These are phyloP conservation scores for Xylaria venustula DNA, from an alignment of 495 filamentous ascomycete species.

Conservation along the genomic window DNA sequence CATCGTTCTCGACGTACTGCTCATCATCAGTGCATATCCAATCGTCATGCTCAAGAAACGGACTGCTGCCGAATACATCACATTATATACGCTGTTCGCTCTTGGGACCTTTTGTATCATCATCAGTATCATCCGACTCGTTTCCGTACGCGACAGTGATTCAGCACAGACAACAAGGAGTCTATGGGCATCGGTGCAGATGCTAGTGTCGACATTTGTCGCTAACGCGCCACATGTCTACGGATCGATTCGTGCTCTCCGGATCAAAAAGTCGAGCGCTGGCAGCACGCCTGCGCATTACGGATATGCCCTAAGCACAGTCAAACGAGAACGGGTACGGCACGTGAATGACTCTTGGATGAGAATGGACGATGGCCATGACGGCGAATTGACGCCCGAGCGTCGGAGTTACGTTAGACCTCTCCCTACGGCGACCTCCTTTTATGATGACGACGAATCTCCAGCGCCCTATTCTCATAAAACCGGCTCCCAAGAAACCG, in stretches of 20 bases:
- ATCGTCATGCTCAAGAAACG: slow-evolving; percentile 33
- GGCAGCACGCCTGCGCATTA: not conserved
- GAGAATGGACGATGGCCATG: slow-evolving; percentile 23
- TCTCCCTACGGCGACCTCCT: not conserved
- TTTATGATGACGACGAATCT: slow-evolving; percentile 13
- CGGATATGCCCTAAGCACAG: slow-evolving; percentile 4
- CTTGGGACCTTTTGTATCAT: slow-evolving; percentile 44
- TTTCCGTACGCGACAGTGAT: slow-evolving; percentile 30
- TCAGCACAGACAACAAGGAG: slow-evolving; percentile 39
- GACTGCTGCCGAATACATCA: slow-evolving; percentile 30
- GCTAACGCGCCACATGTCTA: slow-evolving; percentile 45
- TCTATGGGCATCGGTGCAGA: slow-evolving; percentile 42
- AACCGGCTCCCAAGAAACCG: not conserved
- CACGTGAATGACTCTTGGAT: slow-evolving; percentile 21
- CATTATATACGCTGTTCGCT: slow-evolving; percentile 36
- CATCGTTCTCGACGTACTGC: slow-evolving; percentile 42
- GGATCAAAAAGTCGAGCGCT: slow-evolving; percentile 17
- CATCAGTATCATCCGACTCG: slow-evolving; percentile 40
- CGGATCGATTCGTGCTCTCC: slow-evolving; percentile 26
- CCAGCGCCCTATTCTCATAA: slow-evolving; percentile 6
- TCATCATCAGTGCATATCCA: slow-evolving; percentile 44
- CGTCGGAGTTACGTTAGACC: not conserved
- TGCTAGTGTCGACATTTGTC: slow-evolving; percentile 44
- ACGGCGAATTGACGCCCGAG: slow-evolving; percentile 5
- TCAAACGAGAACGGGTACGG: slow-evolving; percentile 10